phyloP scores from a whole-genome alignment of 352 stramenopile genomes.

The Phytopythium ostracodes region DNA sequence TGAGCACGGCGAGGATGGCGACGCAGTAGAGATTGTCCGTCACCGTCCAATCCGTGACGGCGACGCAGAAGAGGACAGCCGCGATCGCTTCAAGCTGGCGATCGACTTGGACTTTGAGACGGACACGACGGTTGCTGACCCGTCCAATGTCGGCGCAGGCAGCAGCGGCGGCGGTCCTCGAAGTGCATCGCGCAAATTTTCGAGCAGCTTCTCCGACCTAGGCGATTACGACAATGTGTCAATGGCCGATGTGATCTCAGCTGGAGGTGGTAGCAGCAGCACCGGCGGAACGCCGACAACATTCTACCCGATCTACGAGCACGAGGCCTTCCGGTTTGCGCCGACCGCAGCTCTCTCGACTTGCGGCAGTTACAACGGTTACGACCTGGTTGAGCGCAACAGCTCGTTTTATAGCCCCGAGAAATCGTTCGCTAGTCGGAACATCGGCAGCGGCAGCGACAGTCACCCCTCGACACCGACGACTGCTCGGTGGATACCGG shows the following conservation, averaged over 20 bases:
- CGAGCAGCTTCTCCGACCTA: constrained; percentile 85
- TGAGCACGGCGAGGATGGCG: constrained; percentile 4
- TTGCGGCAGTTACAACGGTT: constrained; percentile 27
- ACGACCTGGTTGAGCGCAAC: constrained; percentile 31
- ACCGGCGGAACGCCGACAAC: constrained; percentile 36
- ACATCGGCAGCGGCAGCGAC: constrained; percentile 1
- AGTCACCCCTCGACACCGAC: constrained; percentile 3
- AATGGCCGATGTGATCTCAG: constrained; percentile 51
- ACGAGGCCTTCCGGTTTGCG: constrained; percentile 61
- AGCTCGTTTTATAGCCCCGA: constrained; percentile 9
- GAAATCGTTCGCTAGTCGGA: background rate
- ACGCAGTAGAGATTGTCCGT: constrained; percentile 45
- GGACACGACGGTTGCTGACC: constrained; percentile 29
- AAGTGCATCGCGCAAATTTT: constrained; percentile 71
- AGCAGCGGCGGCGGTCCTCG: constrained; percentile 21
- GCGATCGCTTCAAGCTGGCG: constrained; percentile 46
- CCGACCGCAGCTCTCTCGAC: constrained; percentile 23
- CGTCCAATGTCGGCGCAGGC: background rate
- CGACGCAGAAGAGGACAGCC: constrained; percentile 22
- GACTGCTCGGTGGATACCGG: constrained; percentile 6
- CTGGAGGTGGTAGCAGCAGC: constrained; percentile 18
- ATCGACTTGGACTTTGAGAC: constrained; percentile 67
- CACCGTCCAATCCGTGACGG: constrained; percentile 12
- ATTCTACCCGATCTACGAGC: constrained; percentile 80
- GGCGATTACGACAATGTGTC: constrained; percentile 84